Base-by-base conservation (phyloP, 257 asterid species). In the Penstemon newberryi region DNA sequence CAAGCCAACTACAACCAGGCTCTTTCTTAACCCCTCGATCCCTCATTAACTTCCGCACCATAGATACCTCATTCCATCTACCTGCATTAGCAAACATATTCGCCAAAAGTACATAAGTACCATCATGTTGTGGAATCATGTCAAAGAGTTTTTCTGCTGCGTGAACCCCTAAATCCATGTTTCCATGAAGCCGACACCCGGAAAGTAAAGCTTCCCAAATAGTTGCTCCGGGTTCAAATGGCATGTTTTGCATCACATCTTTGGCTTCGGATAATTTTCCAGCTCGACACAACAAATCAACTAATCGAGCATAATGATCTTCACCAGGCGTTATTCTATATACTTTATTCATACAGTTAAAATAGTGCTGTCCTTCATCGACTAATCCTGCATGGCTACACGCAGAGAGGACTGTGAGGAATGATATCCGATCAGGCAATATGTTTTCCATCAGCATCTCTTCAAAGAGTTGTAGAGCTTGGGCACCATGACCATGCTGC, bases 1-100 rank as follows among this genome's bases (percentile, higher is more conserved):
- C 89, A 39, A 87, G 84, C 95, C 95, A 85, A 67, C 95, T 85
- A 74, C 95, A 87, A 38, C 79, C 91, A 4, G 95, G 91, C 80
- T 87, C 95, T 70, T 87, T 87, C 79, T 83, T 87, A 66, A 87
- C 88, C 59, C 95, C 95, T 58, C 87, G 79, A 25, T 85, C 89
- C 80, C 95, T 80, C 91, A 87, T 87, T 15, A 83, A 58, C 70
- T 87, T 85, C 36, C 91, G 73, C 59, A 85, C 89, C 65, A 19
- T 70, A 3, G 88, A 87, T 46, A 83, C 88, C 3, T 81, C 86
- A 38, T 60, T 75, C 89, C 89, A 85, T 45, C 81, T 74, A 51
- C 89, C 87, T 8, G 86, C 89, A 25, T 74, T 61, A 37, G 95
- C 84, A 46, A 81, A 87, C 73, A 78, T 85, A 62, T 85, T 87